Evolutionary conservation across 2,329 filamentous ascomycete species (phyloP).

Genomic region (Fonsecaea monophora): DNA sequence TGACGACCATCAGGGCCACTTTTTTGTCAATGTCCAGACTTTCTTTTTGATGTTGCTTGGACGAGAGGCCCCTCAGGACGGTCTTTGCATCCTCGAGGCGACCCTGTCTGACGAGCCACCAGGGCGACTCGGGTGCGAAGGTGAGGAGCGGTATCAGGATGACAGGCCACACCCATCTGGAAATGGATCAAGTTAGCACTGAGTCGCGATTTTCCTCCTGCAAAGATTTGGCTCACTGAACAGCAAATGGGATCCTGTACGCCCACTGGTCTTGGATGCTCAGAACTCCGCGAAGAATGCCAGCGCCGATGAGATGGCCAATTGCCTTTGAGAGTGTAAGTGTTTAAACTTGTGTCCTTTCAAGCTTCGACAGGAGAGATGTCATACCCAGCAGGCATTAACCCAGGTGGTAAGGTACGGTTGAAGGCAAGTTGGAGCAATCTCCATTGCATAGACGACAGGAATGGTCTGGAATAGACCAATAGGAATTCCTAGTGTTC

Average conservation of each 20-base stretch:
- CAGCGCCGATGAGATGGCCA: slow-evolving; percentile 44
- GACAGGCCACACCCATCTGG: too few relatives aligned
- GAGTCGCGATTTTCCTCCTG: too few relatives aligned
- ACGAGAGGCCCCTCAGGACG: slow-evolving; percentile 43
- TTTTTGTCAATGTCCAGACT: slow-evolving; percentile 43
- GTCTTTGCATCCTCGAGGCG: slow-evolving; percentile 45
- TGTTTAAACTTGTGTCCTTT: too few relatives aligned
- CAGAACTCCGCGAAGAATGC: slow-evolving; percentile 45
- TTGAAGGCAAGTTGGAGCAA: slow-evolving; percentile 40
- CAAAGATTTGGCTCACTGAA: slow-evolving; percentile 51
- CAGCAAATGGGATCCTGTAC: slow-evolving; percentile 47
- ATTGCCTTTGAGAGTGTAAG: slow-evolving; percentile 18
- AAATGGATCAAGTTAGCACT: too few relatives aligned
- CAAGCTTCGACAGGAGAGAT: too few relatives aligned
- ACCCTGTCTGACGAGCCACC: slow-evolving; percentile 49
- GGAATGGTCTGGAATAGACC: slow-evolving; percentile 54
- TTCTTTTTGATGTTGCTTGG: slow-evolving; percentile 19
- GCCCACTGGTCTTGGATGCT: slow-evolving; percentile 45
- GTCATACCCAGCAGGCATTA: slow-evolving; percentile 50
- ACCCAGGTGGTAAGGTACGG: slow-evolving; percentile 47
- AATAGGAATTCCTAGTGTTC: slow-evolving; percentile 44
- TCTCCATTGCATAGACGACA: slow-evolving; percentile 44
- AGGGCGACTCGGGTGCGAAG: slow-evolving; percentile 50
- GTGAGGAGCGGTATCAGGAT: too few relatives aligned
- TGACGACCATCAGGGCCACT: slow-evolving; percentile 50